A percentile compares a stretch with the other conserved stretches of the same genome.
Evolutionary conservation across 371 early-diverging fungal genomes (phyloP).

Genomic region (Rhizopus arrhizus): DNA sequence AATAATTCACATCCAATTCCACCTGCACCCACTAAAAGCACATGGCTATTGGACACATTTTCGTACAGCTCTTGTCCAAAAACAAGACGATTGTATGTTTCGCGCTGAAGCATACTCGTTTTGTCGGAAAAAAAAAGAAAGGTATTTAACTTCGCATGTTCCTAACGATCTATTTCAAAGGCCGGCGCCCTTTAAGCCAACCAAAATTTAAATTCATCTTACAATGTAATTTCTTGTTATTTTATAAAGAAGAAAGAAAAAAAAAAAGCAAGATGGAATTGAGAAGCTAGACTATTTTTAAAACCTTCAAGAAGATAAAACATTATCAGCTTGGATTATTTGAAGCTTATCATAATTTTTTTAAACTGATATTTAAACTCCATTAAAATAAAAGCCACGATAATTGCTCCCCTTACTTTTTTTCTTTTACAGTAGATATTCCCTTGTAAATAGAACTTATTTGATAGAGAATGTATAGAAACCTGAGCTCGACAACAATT

Average conservation of each 20-base stretch:
- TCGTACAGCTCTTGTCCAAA: constrained; percentile 42
- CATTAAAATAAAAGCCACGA: neutral
- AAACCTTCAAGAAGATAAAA: too few relatives aligned
- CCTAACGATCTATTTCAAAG: too few relatives aligned
- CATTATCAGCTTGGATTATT: too few relatives aligned
- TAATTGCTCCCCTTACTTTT: neutral
- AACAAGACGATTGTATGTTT: constrained; percentile 36
- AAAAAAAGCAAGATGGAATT: too few relatives aligned
- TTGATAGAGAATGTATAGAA: constrained; percentile 18
- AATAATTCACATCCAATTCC: constrained; percentile 99
- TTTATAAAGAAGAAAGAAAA: too few relatives aligned
- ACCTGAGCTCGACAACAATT: constrained; percentile 9
- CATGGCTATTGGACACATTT: constrained; percentile 41
- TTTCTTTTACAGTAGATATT: neutral
- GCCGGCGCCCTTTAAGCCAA: too few relatives aligned
- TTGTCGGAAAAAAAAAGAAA: neutral
- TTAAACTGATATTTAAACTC: too few relatives aligned
- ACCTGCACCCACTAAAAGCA: constrained; percentile 91
- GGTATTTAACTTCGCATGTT: neutral
- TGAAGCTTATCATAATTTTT: too few relatives aligned
- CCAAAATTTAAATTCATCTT: neutral
- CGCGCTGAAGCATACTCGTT: constrained; percentile 9
- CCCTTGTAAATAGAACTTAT: neutral
- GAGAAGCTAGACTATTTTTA: too few relatives aligned
- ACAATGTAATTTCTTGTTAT: too few relatives aligned